These are phyloP conservation scores for Pestalotiopsis sp. DNA, from an alignment of 2,329 filamentous ascomycete species.

Conservation along the genomic window DNA sequence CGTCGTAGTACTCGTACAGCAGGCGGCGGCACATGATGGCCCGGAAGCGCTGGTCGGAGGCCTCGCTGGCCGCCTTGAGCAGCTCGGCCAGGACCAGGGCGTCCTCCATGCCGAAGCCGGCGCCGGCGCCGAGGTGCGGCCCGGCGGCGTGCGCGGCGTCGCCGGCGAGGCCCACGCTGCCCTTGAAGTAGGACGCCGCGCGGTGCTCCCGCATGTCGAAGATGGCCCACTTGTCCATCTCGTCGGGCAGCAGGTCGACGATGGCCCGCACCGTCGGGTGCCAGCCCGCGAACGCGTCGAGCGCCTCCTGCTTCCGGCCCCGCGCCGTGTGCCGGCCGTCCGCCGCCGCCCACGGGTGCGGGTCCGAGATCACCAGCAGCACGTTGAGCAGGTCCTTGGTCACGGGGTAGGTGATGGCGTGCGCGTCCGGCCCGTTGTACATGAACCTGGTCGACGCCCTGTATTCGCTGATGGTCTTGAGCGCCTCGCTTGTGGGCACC, in stretches of 20 bases:
- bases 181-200: constrained; percentile 42
- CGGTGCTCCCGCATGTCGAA: constrained; percentile 51
- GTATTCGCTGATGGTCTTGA: constrained; percentile 46
- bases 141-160: constrained; percentile 58
- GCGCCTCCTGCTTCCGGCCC: constrained; percentile 39
- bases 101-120: constrained; percentile 58
- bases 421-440: constrained; percentile 57
- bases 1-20: constrained; percentile 26
- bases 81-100: constrained; percentile 42
- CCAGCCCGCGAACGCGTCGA: constrained; percentile 40
- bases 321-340: constrained; percentile 31
- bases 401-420: constrained; percentile 63
- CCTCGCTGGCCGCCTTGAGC: constrained; percentile 20
- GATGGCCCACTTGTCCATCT: constrained; percentile 54
- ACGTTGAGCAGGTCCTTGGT: constrained; percentile 59
- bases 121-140: constrained; percentile 56
- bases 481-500: constrained; percentile 57
- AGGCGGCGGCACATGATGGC: constrained; percentile 22
- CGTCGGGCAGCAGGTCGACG: constrained; percentile 44
- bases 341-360: constrained; percentile 33
- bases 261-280: constrained; percentile 37
- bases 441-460: constrained; percentile 51
- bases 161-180: constrained; percentile 48
- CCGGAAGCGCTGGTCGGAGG: constrained; percentile 8
- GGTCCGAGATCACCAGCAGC: constrained; percentile 44